These are phyloP conservation scores for Monotropa hypopitys DNA, from an alignment of 179 eudicot species.

Conservation along the genomic window DNA sequence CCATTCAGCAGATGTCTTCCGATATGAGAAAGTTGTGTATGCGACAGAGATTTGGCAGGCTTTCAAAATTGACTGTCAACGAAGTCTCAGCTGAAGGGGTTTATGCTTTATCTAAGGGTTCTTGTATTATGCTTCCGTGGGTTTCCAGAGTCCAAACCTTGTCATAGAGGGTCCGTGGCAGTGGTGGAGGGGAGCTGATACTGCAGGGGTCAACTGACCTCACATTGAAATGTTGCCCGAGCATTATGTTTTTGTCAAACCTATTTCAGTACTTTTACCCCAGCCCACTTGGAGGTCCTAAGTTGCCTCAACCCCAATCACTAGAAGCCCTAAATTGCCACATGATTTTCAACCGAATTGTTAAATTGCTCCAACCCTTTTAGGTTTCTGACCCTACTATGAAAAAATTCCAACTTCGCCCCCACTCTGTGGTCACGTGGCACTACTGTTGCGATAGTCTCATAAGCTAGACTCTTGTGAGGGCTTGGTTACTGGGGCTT, in stretches of 20 bases:
- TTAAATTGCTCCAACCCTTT: no score
- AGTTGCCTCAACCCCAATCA: not conserved
- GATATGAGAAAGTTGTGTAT: not conserved
- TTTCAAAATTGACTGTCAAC: not conserved
- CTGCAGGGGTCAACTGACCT: not conserved
- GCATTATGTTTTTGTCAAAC: not conserved
- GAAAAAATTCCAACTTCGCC: no score
- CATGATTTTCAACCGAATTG: no score
- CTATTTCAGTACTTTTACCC: not conserved
- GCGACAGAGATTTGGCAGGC: not conserved
- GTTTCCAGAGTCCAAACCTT: not conserved
- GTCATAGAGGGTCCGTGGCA: not conserved
- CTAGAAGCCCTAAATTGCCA: not conserved
- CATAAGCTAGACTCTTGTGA: no score
- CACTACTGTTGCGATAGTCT: no score
- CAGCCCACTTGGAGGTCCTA: not conserved
- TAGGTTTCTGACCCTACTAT: no score
- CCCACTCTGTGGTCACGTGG: no score
- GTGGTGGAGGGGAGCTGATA: not conserved
- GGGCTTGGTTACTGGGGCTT: no score
- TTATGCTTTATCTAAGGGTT: not conserved
- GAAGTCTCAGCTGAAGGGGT: not conserved
- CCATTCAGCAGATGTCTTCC: not conserved
- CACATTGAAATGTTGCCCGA: not conserved
- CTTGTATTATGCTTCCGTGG: not conserved